Base-by-base conservation (phyloP, 1,284 basidiomycete genomes). In the Amylostereum areolatum region DNA sequence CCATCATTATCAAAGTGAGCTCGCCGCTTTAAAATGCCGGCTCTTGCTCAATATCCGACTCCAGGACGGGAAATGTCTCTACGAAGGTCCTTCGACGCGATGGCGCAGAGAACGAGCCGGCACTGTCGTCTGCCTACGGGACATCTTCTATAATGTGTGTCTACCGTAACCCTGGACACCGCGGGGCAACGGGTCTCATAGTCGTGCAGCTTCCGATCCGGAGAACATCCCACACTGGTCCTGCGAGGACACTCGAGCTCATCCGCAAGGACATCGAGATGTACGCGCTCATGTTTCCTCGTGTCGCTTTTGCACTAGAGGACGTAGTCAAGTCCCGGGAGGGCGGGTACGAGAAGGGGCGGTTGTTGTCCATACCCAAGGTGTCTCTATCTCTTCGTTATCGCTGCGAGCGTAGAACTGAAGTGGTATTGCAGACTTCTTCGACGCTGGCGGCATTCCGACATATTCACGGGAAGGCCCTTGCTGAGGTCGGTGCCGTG, bases 71-170 rank as follows among this genome's bases (percentile, higher is more conserved):
- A 72, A 80, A 57, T 69, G 63, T 10, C 62, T 93, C n/a, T 90
- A 88, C 60, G 67, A 70, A 30, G 91, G 91, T 1, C 75, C 81
- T 32, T 81, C 90, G 2, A 68, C 83, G 37, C 78, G 86, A 29
- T 83, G 86, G 88, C 72, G 77, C 53, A 71, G 83, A 59, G 83
- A 87, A 61, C 66, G 71, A 2, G 66, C 78, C 4, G 93, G 93
- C 3, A 95, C 92, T 3, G 82, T 80, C 8, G 83, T 94, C 36
- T 82, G 77, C 56, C 74, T 95, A 35, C 81, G 89, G 24, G 93
- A 96, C 61, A 81, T 88, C 3, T 97, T 94, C 63, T 88, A 86
- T 61, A 91, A 88, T 59, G 90, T 91, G 55, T 43, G 80, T 66
- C 12, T 43, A 46, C 42, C 27, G 42, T 8, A 5, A 36, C 41